These are phyloP conservation scores for Suillus sp. DNA, from an alignment of 768 basidiomycete species.

Conservation along the genomic window DNA sequence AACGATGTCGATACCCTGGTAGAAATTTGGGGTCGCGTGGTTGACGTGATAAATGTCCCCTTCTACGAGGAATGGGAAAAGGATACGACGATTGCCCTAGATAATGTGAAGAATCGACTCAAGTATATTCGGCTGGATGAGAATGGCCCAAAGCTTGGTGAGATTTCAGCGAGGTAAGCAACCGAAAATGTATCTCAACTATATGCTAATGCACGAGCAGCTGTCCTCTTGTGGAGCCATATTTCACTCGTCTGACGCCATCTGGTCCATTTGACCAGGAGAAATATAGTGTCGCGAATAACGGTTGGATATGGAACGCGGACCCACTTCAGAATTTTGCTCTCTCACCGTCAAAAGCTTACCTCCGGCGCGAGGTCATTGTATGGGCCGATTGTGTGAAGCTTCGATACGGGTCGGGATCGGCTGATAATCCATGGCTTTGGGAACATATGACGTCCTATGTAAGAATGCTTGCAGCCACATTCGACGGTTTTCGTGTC, in stretches of 20 bases:
- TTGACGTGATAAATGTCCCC: constrained; percentile 87
- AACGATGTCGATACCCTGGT: constrained; percentile 55
- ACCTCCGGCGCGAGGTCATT: constrained; percentile 94
- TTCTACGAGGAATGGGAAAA: constrained; percentile 87
- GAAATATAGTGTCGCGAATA: constrained; percentile 87
- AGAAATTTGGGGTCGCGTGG: constrained; percentile 72
- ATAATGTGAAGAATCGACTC: constrained; percentile 72
- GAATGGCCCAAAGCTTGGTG: constrained; percentile 81
- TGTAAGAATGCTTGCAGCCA: constrained; percentile 73
- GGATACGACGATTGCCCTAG: constrained; percentile 74
- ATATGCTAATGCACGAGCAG: constrained; percentile 42
- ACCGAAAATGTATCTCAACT: background rate
- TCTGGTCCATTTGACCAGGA: constrained; percentile 52
- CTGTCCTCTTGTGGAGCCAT: constrained; percentile 82
- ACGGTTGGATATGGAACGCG: constrained; percentile 99
- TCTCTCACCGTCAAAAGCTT: constrained; percentile 87
- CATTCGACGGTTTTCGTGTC: constrained; percentile 95
- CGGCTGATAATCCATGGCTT: constrained; percentile 87
- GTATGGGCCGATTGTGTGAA: constrained; percentile 99
- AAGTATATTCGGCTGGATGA: constrained; percentile 81
- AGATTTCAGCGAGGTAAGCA: constrained; percentile 56
- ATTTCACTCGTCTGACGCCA: constrained; percentile 82
- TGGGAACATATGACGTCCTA: constrained; percentile 92
- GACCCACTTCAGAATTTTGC: constrained; percentile 96
- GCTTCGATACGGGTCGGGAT: constrained; percentile 84